Evolutionary conservation across 768 basidiomycete genomes (phyloP).

Genomic region (Pisolithus albus): DNA sequence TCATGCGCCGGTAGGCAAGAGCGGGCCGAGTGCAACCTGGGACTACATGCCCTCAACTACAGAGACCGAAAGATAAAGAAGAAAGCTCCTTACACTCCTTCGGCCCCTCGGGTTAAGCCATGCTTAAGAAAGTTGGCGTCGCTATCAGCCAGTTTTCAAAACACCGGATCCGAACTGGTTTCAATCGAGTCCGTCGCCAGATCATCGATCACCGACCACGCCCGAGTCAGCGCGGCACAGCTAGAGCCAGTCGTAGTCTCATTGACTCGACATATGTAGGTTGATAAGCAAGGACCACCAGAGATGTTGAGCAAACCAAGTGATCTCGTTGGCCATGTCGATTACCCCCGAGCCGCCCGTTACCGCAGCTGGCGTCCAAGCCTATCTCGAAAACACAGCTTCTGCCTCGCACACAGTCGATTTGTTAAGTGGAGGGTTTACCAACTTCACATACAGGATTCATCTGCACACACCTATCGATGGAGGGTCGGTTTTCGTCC

Average conservation of each 20-base stretch:
- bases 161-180: background rate
- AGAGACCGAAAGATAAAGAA: no score
- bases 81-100: no score
- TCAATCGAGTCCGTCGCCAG: background rate
- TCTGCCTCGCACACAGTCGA: slow-evolving; percentile 38
- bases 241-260: background rate
- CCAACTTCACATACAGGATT: slow-evolving; percentile 55
- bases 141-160: background rate
- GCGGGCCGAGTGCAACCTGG: no score
- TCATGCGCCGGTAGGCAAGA: no score
- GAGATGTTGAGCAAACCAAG: background rate
- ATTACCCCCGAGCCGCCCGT: slow-evolving; percentile 10
- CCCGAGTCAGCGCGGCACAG: background rate
- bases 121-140: no score
- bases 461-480: slow-evolving; percentile 33
- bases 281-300: background rate
- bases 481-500: slow-evolving; percentile 41
- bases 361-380: slow-evolving; percentile 24
- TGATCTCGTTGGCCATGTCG: slow-evolving; percentile 10
- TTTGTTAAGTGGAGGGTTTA: slow-evolving; percentile 43
- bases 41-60: no score
- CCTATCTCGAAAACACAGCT: slow-evolving; percentile 42
- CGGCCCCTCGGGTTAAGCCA: no score
- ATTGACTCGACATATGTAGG: background rate
- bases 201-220: no score